Evolutionary conservation across 140 eudicot species (phyloP).

Genomic region (Bidens hawaiensis): DNA sequence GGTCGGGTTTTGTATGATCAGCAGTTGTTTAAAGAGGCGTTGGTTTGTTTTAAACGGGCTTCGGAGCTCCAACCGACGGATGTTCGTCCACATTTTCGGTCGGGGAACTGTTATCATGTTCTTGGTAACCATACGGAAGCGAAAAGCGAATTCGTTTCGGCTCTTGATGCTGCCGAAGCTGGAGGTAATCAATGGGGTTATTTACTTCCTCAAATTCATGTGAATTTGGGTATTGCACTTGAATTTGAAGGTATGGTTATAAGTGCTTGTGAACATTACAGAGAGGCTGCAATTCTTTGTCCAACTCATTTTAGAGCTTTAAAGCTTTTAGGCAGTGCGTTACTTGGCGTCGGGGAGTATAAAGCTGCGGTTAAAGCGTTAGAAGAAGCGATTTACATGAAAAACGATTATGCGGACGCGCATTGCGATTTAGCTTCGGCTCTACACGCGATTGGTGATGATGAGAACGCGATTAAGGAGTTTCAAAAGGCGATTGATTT

Average conservation of each 20-base stretch:
- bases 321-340: constrained; percentile 97
- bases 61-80: constrained; percentile 83
- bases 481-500: constrained; percentile 96
- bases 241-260: constrained; percentile 95
- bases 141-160: constrained; percentile 68
- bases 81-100: constrained; percentile 90
- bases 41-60: constrained; percentile 80
- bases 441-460: constrained; percentile 88
- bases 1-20: constrained; percentile 84
- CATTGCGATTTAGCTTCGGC: constrained; percentile 99
- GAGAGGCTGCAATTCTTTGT: constrained; percentile 96
- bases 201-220: constrained; percentile 97
- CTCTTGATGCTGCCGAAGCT: constrained; percentile 89
- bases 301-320: constrained; percentile 97
- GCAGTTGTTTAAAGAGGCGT: constrained; percentile 64
- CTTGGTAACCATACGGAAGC: constrained; percentile 58
- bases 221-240: constrained; percentile 86
- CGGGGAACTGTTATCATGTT: constrained; percentile 86
- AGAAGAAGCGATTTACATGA: constrained; percentile 95
- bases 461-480: constrained; percentile 91
- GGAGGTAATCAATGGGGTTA: constrained; percentile 98
- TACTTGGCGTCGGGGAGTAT: constrained; percentile 96
- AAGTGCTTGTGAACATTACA: constrained; percentile 97
- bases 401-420: constrained; percentile 92
- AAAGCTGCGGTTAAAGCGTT: constrained; percentile 94